phyloP scores from a whole-genome alignment of 2,329 filamentous ascomycete genomes.

The Zymoseptoria brevis region DNA sequence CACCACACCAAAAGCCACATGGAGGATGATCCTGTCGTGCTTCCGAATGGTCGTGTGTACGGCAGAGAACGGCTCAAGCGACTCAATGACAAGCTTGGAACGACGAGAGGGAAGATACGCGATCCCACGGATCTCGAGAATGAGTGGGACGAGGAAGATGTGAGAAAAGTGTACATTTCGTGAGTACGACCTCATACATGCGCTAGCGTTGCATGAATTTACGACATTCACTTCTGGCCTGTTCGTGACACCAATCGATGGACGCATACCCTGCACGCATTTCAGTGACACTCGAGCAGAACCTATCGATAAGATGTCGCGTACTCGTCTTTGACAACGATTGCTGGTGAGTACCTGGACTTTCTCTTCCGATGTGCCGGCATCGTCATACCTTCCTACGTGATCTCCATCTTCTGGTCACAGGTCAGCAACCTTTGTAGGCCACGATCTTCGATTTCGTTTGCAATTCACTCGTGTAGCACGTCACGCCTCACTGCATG shows the following conservation, averaged over 20 bases:
- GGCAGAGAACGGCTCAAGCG: conserved; percentile 65
- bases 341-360: too few species aligned
- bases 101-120: conserved; percentile 58
- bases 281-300: too few species aligned
- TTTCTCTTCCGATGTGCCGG: too few species aligned
- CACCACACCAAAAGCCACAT: conserved; percentile 92
- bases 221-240: not conserved
- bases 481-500: not conserved
- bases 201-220: not conserved
- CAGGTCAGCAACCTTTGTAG: too few species aligned
- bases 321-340: too few species aligned
- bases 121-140: conserved; percentile 63
- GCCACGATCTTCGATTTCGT: not conserved
- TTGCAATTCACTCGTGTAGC: not conserved
- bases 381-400: too few species aligned
- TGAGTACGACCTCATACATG: conserved; percentile 32
- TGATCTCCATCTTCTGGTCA: too few species aligned
- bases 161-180: conserved; percentile 89
- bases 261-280: too few species aligned
- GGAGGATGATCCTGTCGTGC: conserved; percentile 73
- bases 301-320: too few species aligned
- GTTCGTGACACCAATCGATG: too few species aligned
- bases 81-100: conserved; percentile 70
- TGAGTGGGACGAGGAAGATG: conserved; percentile 50
- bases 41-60: conserved; percentile 84